Conservation (phyloP, 2,329 filamentous ascomycete genomes). For the Penicillium sp. region DNA sequence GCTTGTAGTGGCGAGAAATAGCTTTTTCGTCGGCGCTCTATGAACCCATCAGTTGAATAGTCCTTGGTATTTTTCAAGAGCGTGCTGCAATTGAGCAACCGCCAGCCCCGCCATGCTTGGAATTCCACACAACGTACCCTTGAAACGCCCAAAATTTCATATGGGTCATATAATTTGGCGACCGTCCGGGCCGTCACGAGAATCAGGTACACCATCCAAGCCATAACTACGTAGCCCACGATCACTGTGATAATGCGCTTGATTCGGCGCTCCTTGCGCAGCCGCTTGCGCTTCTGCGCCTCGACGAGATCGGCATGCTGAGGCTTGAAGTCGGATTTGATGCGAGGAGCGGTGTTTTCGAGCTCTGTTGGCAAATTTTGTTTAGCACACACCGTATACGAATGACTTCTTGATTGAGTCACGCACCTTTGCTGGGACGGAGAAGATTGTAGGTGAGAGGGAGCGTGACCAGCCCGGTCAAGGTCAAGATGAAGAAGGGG, state of each 20-base stretch:
- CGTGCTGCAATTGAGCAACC: background rate
- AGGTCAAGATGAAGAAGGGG: slow-evolving; percentile 95
- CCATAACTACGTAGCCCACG: slow-evolving; percentile 80
- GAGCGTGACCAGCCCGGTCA: slow-evolving; percentile 82
- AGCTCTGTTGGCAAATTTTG: slow-evolving; percentile 53
- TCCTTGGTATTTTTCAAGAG: background rate
- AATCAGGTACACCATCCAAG: slow-evolving; percentile 90
- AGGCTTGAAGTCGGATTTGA: slow-evolving; percentile 78
- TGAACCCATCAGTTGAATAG: slow-evolving; percentile 1
- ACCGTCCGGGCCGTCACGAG: slow-evolving; percentile 70
- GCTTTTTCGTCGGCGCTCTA: slow-evolving; percentile 81
- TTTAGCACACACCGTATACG: slow-evolving; percentile 4
- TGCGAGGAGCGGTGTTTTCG: slow-evolving; percentile 77
- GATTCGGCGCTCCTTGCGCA: slow-evolving; percentile 83
- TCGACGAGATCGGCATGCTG: slow-evolving; percentile 83
- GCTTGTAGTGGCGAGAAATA: slow-evolving; percentile 90
- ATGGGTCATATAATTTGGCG: slow-evolving; percentile 91
- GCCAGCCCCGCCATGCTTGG: background rate
- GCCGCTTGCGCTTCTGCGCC: slow-evolving; percentile 78
- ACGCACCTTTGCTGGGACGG: slow-evolving; percentile 70
- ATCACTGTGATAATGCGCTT: slow-evolving; percentile 79
- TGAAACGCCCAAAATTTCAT: slow-evolving; percentile 85
- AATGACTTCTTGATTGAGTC: slow-evolving; percentile 16
- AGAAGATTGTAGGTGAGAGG: slow-evolving; percentile 88
- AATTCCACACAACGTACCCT: slow-evolving; percentile 58